These are phyloP conservation scores for Eucalyptus erythrocorys DNA, from an alignment of 345 rosid genomes.

Conservation along the genomic window DNA sequence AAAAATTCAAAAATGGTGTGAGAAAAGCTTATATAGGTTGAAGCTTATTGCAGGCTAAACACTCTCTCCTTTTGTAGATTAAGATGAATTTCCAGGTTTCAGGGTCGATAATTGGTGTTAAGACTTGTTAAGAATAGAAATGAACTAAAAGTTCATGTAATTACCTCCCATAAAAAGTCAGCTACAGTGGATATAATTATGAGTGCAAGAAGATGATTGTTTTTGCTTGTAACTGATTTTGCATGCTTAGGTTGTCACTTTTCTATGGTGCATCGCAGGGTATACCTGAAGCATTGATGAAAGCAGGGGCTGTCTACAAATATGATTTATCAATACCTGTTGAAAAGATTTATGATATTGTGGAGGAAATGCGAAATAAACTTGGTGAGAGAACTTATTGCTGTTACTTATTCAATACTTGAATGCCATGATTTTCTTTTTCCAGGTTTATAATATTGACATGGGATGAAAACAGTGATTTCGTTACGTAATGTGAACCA, in stretches of 20 bases:
- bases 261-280: slow-evolving; percentile 30
- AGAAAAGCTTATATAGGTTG: background rate
- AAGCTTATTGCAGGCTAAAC: background rate
- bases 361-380: slow-evolving; percentile 63
- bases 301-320: slow-evolving; percentile 84
- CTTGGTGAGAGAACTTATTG: slow-evolving; percentile 34
- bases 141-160: background rate
- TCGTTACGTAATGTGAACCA: background rate
- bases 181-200: background rate
- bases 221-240: background rate
- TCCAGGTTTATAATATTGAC: background rate
- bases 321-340: slow-evolving; percentile 89
- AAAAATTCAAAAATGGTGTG: background rate
- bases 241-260: background rate
- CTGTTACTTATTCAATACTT: background rate
- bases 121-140: background rate
- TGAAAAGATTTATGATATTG: slow-evolving; percentile 75
- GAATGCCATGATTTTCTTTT: background rate
- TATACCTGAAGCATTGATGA: slow-evolving; percentile 72
- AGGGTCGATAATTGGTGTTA: background rate
- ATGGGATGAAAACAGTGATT: background rate
- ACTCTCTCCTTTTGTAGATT: background rate
- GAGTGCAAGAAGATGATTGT: background rate
- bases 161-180: background rate
- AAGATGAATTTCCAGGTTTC: background rate